A percentile compares a stretch with the other conserved stretches of the same genome.
Conservation (phyloP, 495 filamentous ascomycete genomes). For the Daldinia bambusicola region DNA sequence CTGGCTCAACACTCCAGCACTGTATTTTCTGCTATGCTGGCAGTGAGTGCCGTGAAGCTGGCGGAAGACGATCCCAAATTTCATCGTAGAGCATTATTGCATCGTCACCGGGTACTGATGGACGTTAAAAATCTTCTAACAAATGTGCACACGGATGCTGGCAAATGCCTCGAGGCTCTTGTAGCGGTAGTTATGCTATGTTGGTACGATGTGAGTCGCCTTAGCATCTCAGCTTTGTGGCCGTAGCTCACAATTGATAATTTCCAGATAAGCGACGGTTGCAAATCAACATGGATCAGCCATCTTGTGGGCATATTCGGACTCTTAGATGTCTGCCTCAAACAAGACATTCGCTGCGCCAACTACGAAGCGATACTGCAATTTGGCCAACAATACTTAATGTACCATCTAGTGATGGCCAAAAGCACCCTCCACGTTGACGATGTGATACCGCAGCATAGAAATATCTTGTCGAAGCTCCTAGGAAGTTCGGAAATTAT, state of each 20-base stretch:
- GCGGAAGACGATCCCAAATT: slow-evolving; percentile 9
- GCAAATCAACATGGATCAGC: slow-evolving; percentile 9
- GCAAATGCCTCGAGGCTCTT: slow-evolving; percentile 15
- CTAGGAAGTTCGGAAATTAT: background rate
- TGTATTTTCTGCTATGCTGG: slow-evolving; percentile 2
- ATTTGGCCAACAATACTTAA: slow-evolving; percentile 14
- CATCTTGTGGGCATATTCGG: slow-evolving; percentile 12
- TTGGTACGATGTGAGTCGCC: slow-evolving; percentile 19
- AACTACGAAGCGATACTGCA: slow-evolving; percentile 9
- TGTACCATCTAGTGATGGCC: slow-evolving; percentile 12
- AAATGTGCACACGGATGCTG: background rate
- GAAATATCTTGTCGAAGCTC: slow-evolving; percentile 5
- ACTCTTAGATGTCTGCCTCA: slow-evolving; percentile 7
- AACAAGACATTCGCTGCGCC: background rate
- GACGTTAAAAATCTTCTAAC: slow-evolving; percentile 7
- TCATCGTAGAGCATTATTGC: slow-evolving; percentile 11
- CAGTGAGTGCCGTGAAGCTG: slow-evolving; percentile 6
- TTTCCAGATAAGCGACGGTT: slow-evolving; percentile 13
- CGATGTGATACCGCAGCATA: slow-evolving; percentile 7
- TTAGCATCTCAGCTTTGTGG: background rate
- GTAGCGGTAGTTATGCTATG: slow-evolving; percentile 13
- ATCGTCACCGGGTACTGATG: slow-evolving; percentile 13
- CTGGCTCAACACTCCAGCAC: background rate
- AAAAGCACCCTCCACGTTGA: slow-evolving; percentile 14
- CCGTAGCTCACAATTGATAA: background rate